phyloP scores from a whole-genome alignment of 139 green algal genomes.

The Ettlia oleoabundans region DNA sequence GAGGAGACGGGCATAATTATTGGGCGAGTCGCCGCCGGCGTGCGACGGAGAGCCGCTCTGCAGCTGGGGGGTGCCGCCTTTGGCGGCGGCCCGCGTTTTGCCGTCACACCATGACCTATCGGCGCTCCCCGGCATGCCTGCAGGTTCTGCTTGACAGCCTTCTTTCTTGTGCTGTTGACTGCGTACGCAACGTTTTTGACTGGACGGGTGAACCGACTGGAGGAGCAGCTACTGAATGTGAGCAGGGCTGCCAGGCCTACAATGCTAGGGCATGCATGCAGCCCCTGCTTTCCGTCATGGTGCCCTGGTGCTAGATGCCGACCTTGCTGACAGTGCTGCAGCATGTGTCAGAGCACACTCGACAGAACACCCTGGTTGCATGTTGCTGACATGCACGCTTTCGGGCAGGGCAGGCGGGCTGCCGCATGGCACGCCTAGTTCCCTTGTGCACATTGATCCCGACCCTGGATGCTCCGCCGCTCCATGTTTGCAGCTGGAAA shows the following conservation, averaged over 20 bases:
- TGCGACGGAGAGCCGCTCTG: background rate
- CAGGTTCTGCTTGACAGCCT: conserved; percentile 10
- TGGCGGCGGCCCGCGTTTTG: background rate
- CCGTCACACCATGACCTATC: background rate
- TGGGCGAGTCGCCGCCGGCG: background rate
- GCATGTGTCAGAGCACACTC: too few relatives aligned
- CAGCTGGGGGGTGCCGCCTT: background rate
- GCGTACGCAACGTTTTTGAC: background rate
- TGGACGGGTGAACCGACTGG: background rate
- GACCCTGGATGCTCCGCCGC: background rate
- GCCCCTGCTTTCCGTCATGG: too few relatives aligned
- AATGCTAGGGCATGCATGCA: background rate
- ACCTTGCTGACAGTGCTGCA: background rate
- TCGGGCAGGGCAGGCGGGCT: too few relatives aligned
- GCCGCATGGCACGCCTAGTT: too few relatives aligned
- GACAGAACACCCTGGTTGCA: too few relatives aligned
- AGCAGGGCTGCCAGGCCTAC: background rate
- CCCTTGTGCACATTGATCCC: background rate
- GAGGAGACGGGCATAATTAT: conserved; percentile 3
- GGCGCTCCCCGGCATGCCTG: background rate
- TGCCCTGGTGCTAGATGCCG: too few relatives aligned
- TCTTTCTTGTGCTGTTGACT: background rate
- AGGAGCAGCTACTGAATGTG: background rate
- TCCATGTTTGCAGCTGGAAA: conserved; percentile 12
- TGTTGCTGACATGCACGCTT: too few relatives aligned